Base-by-base conservation (phyloP, 2,329 filamentous ascomycete genomes). In the Aspergillus fischeri region DNA sequence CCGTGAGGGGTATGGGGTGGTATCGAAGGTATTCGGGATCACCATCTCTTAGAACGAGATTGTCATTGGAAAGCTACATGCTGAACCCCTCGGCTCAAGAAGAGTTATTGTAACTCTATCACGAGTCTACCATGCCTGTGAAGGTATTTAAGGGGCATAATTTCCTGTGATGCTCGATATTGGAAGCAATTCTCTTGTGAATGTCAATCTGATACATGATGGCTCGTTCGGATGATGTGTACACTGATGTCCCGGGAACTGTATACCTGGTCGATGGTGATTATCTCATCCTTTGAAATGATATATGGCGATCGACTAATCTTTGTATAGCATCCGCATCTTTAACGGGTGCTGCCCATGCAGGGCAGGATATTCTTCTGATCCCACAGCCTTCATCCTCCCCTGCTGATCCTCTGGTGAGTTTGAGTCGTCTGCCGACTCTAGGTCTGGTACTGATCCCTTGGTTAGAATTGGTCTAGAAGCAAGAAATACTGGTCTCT, bases 401-500 rank as follows among this genome's bases (percentile, higher is more conserved):
- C 6, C 61, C 60, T 11, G 65, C 66, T 21, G 71, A 73, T 56
- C 70, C 71, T 29, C 44, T 73, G 38, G 67, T 68, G 59, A 53
- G 32, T 35, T 35, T 35, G 32, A 17, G 11, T 17, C 1, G 32
- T 35, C 35, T 9, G 14, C 17, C 10, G 1, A 1, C 25, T 2
- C 1, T 52, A 50, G 11, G 7, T 28, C 29, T 24, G 6, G 7
- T 20, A 8, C 45, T 54, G 28, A 48, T 3, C 17, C 14, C 10
- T 17, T 3, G 1, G 1, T 2, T 35, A 70, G 68, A 70, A 72
- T 28, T 76, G 74, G 73, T 54, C 68, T 10, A 65, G 56, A 47
- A 63, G 58, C 52, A 76, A 77, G 59, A 77, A 77, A 48, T 69
- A 70, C 58, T 77, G 73, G 61, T 71, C 73, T 10, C 66, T 77